Evolutionary conservation across 495 filamentous ascomycete genomes (phyloP), one percentile per base, ranked within the genome.

Genomic region (Jackrogersella multiformis): DNA sequence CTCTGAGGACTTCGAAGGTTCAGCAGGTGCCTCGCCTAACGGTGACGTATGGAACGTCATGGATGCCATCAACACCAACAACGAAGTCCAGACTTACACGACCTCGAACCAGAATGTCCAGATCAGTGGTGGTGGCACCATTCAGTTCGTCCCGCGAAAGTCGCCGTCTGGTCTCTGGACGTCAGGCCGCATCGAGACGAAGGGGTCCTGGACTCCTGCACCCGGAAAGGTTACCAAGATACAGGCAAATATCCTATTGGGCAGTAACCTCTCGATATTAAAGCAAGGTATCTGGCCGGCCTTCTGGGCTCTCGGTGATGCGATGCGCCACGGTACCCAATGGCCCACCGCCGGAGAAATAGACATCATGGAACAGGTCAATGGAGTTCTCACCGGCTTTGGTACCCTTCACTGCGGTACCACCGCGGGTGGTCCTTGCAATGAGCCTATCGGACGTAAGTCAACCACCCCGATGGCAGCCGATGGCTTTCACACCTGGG

Each of bases 261-360:
- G 83, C 54, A 56, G 55, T 56, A 71, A 71, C 64, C 49, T 72
- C 1, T 18, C 15, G 13, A 16, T 32, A 15, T 66, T 66, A 28
- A 80, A 82, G 58, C 77, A 83, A 53, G 83, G 83, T 12, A 66
- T 86, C 24, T 86, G 83, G 83, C 83, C 83, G 4, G 83, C 82
- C 38, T 85, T 85, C 69, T 85, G 82, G 83, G 70, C 81, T 54
- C 77, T 85, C 28, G 83, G 83, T 55, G 76, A 85, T 26, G 44
- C 72, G n/a, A 74, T 85, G 58, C 78, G 78, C 57, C 75, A 79
- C 65, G 81, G 81, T 41, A 82, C 80, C 2, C 41, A 55, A n/a
- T 85, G 82, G 82, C 82, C 82, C 0, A 53, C 24, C 16, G 79
- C 79, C 74, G 82, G 82, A 63, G 83, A 85, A 75, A 77, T 84